Percentiles rank a stretch among this genome's conserved stretches.
These are phyloP conservation scores for Monilinia laxa DNA, from an alignment of 2,329 filamentous ascomycete species.

Conservation along the genomic window DNA sequence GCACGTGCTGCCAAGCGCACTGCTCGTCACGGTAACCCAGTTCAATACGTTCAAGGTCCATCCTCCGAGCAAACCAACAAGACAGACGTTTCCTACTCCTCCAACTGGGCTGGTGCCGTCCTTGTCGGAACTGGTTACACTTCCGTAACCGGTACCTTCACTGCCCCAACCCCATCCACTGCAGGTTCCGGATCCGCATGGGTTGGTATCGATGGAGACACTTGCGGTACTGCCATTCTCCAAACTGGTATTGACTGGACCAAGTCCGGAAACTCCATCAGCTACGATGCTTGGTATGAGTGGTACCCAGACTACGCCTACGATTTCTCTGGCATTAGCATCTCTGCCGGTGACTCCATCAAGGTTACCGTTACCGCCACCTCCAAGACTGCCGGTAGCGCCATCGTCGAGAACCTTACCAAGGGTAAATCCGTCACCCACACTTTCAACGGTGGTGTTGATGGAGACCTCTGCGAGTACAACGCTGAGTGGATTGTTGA, in stretches of 20 bases:
- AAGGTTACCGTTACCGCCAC: constrained; percentile 43
- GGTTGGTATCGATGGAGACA: constrained; percentile 63
- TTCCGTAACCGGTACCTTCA: constrained; percentile 54
- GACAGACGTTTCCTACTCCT: constrained; percentile 50
- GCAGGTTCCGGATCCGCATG: constrained; percentile 43
- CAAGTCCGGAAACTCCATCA: constrained; percentile 44
- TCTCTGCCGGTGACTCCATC: constrained; percentile 49
- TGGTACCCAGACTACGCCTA: constrained; percentile 59
- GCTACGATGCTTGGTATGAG: constrained; percentile 60
- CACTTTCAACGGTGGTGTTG: constrained; percentile 42
- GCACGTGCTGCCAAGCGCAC: constrained; percentile 37
- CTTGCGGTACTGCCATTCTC: constrained; percentile 53
- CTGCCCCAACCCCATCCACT: constrained; percentile 52
- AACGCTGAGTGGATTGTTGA: constrained; percentile 56
- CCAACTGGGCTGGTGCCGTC: constrained; percentile 61
- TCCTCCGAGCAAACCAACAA: constrained; percentile 41
- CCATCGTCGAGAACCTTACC: constrained; percentile 48
- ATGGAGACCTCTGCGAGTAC: constrained; percentile 44
- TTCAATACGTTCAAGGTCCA: constrained; percentile 41
- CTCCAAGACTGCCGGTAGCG: constrained; percentile 44
- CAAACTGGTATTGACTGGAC: constrained; percentile 59
- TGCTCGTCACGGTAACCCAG: constrained; percentile 36
- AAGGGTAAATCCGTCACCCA: constrained; percentile 48
- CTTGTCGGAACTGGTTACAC: constrained; percentile 52
- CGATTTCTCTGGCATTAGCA: constrained; percentile 49